A percentile compares a stretch with the other conserved stretches of the same genome.
phyloP scores from a whole-genome alignment of 2,329 filamentous ascomycete genomes.

The Colletotrichum sp. region DNA sequence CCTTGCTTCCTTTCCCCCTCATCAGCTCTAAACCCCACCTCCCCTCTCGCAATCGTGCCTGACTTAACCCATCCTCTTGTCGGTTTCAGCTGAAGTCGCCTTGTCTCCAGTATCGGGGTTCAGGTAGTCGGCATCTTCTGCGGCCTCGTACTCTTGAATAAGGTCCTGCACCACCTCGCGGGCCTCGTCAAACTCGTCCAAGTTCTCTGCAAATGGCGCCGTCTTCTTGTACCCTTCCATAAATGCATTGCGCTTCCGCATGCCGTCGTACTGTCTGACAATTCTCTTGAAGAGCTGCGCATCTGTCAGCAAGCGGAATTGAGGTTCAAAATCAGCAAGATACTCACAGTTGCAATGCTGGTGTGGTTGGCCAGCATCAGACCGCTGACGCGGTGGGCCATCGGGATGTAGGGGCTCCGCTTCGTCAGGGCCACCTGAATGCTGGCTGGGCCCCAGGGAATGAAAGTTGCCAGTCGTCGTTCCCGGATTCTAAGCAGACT shows the following conservation, averaged over 20 bases:
- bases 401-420: conserved; percentile 93
- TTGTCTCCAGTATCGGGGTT: conserved; percentile 70
- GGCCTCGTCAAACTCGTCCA: conserved; percentile 95
- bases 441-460: conserved; percentile 96
- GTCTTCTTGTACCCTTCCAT: conserved; percentile 97
- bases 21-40: not conserved
- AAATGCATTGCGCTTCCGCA: conserved; percentile 96
- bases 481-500: conserved; percentile 95
- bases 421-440: conserved; percentile 98
- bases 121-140: conserved; percentile 88
- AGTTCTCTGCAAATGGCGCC: conserved; percentile 86
- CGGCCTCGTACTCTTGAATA: conserved; percentile 94
- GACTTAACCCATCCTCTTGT: conserved; percentile 50
- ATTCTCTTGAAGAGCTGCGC: conserved; percentile 87
- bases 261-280: conserved; percentile 87
- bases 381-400: conserved; percentile 92
- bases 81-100: conserved; percentile 56
- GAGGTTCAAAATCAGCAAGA: not conserved
- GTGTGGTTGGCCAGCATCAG: conserved; percentile 99
- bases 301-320: not conserved
- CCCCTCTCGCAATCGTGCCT: not conserved
- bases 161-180: conserved; percentile 89
- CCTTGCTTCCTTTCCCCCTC: not conserved
- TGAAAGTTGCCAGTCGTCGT: conserved; percentile 91
- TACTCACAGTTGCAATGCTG: conserved; percentile 82